Evolutionary conservation across 1,139 yeast genomes (phyloP), one percentile per base, ranked within the genome.

Genomic region (Blastobotrys buckinghamii): DNA sequence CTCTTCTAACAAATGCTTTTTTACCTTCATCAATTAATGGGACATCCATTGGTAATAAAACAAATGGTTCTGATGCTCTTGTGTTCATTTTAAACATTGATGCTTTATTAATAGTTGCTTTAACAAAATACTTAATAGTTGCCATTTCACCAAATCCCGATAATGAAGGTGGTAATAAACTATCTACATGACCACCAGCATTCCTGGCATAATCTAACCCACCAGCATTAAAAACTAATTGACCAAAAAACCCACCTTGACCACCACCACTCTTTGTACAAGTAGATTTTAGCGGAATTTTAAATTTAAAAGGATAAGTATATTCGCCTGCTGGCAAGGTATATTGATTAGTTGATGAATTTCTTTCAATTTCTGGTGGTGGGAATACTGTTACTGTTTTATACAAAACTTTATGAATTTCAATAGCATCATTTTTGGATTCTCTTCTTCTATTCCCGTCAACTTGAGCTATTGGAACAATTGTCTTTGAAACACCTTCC

Each of bases 281-380:
- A 17, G 75, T 67, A 48, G 72, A 71, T 48, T 71, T 70, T 52
- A 74, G 61, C 0, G 88, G 87, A 38, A 82, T 65, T 52, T 65
- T 68, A 59, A 82, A 78, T 42, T 69, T 68, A 61, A 82, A 82
- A 6, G 81, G 80, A 58, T 80, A 82, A 1, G 68, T 59, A 59
- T 82, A 80, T 33, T 70, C 70, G 0, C 88, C 88, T 0, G 84
- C 78, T 1, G 79, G 72, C 50, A 82, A 66, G 0, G 86, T 81
- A 61, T 76, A 81, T 47, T 78, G 81, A 51, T 73, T 73, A 5
- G 77, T 70, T 44, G 66, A 67, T 19, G 79, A 70, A 1, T 75
- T 77, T 39, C 69, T 60, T 12, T 78, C 65, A 26, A 81, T 70
- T 46, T 79, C 77, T 27, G 66, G 70, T 0, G 87, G 84, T 0